Percentiles rank a stretch among this genome's conserved stretches.
Conservation (phyloP, 768 basidiomycete species). For the Gymnopilus dilepis region DNA sequence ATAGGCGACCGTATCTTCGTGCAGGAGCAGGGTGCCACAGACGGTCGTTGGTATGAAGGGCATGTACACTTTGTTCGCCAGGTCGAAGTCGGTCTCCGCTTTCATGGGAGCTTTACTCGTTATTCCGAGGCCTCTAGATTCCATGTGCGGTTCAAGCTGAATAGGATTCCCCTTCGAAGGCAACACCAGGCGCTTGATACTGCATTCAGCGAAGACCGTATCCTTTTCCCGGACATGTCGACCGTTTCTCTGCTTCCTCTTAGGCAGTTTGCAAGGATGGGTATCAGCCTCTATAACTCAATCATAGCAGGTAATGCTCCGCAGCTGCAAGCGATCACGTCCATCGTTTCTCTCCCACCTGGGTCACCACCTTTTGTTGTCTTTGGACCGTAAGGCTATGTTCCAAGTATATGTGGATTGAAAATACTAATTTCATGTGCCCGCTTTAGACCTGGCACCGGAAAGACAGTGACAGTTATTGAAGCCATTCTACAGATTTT, state of each 20-base stretch:
- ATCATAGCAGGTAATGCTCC: constrained; percentile 48
- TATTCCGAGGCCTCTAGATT: constrained; percentile 42
- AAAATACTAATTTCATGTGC: no score
- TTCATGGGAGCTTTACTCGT: constrained; percentile 49
- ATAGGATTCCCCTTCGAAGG: constrained; percentile 57
- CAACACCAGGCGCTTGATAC: constrained; percentile 65
- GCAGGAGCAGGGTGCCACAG: constrained; percentile 40
- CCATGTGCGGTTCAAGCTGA: constrained; percentile 62
- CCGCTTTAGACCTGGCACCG: constrained; percentile 72
- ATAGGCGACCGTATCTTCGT: constrained; percentile 62
- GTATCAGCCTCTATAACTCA: constrained; percentile 43
- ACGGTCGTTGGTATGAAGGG: constrained; percentile 64
- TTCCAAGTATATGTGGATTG: no score
- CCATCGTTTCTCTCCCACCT: constrained; percentile 46
- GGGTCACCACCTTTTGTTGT: constrained; percentile 61
- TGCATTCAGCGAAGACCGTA: constrained; percentile 46
- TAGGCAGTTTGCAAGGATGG: neutral
- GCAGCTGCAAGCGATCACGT: constrained; percentile 55
- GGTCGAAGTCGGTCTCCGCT: constrained; percentile 55
- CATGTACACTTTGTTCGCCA: constrained; percentile 58
- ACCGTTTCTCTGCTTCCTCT: constrained; percentile 11
- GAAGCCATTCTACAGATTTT: constrained; percentile 69
- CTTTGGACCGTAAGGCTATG: constrained; percentile 63
- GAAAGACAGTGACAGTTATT: constrained; percentile 69
- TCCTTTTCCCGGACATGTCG: constrained; percentile 51